These are phyloP conservation scores for Raphanus sativus DNA, from an alignment of 345 rosid genomes.

Conservation along the genomic window DNA sequence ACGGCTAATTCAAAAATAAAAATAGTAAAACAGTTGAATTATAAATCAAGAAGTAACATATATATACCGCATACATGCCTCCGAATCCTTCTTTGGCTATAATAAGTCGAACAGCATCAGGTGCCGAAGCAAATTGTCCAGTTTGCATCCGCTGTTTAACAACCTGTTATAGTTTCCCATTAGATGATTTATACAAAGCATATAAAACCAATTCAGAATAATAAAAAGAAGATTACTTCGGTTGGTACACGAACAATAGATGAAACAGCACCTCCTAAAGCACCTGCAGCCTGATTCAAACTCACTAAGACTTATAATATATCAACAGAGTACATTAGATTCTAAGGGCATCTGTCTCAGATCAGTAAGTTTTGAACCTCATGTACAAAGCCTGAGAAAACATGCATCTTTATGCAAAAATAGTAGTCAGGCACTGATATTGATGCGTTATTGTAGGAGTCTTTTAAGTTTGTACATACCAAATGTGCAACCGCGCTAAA, in stretches of 20 bases:
- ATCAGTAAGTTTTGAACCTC: slow-evolving; percentile 1
- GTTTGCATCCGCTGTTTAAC: slow-evolving; percentile 79
- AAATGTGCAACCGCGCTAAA: slow-evolving; percentile 63
- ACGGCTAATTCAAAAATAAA: not conserved
- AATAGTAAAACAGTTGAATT: slow-evolving; percentile 6
- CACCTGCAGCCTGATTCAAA: slow-evolving; percentile 75
- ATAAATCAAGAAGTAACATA: slow-evolving; percentile 21
- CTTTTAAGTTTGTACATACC: slow-evolving; percentile 37
- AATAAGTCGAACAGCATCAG: slow-evolving; percentile 64
- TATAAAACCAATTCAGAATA: not conserved
- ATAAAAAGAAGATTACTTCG: slow-evolving; percentile 45
- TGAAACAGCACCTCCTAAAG: slow-evolving; percentile 74
- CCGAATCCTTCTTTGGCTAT: slow-evolving; percentile 59
- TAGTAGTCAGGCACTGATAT: not conserved
- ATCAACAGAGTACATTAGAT: not conserved
- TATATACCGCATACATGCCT: slow-evolving; percentile 71
- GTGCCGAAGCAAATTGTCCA: slow-evolving; percentile 67
- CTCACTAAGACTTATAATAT: slow-evolving; percentile 15
- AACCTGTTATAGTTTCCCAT: slow-evolving; percentile 44
- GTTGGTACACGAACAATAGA: slow-evolving; percentile 77
- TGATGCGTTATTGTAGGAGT: not conserved
- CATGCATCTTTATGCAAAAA: not conserved
- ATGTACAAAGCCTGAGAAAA: slow-evolving; percentile 16
- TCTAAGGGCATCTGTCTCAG: slow-evolving; percentile 8
- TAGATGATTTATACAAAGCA: slow-evolving; percentile 3